These are phyloP conservation scores for Pleurotus citrinopileatus DNA, from an alignment of 768 basidiomycete species.

Conservation along the genomic window DNA sequence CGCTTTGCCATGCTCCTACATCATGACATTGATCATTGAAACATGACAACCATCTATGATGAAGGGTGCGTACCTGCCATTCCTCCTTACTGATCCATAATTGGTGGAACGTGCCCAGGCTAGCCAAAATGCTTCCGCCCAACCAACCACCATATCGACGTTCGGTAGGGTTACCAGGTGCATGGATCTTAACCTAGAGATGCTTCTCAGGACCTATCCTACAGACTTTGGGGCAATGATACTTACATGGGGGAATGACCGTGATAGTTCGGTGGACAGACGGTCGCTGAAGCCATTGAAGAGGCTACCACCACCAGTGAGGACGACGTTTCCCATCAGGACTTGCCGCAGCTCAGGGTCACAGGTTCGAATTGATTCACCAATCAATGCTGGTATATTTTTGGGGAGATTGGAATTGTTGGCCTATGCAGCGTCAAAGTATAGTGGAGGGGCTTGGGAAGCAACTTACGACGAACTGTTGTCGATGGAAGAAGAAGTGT, in stretches of 20 bases:
- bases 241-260: slow-evolving; percentile 78
- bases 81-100: slow-evolving; percentile 94
- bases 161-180: slow-evolving; percentile 88
- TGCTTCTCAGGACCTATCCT: background rate
- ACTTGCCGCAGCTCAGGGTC: slow-evolving; percentile 91
- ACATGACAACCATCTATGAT: background rate
- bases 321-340: slow-evolving; percentile 89
- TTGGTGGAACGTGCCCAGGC: slow-evolving; percentile 96
- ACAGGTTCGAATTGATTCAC: slow-evolving; percentile 75
- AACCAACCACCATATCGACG: slow-evolving; percentile 93
- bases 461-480: slow-evolving; percentile 45
- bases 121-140: slow-evolving; percentile 92
- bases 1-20: slow-evolving; percentile 75
- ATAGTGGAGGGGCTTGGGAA: background rate
- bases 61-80: slow-evolving; percentile 65
- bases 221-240: background rate
- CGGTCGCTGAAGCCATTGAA: slow-evolving; percentile 86
- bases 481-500: slow-evolving; percentile 79
- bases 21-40: background rate
- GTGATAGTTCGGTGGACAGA: slow-evolving; percentile 69
- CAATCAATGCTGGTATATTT: slow-evolving; percentile 73
- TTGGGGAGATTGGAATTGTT: slow-evolving; percentile 71
- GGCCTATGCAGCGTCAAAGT: slow-evolving; percentile 25
- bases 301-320: slow-evolving; percentile 91
- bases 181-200: slow-evolving; percentile 80